Evolutionary conservation across 2,329 filamentous ascomycete species (phyloP).

Genomic region (Phaeophleospora eucalypticola): DNA sequence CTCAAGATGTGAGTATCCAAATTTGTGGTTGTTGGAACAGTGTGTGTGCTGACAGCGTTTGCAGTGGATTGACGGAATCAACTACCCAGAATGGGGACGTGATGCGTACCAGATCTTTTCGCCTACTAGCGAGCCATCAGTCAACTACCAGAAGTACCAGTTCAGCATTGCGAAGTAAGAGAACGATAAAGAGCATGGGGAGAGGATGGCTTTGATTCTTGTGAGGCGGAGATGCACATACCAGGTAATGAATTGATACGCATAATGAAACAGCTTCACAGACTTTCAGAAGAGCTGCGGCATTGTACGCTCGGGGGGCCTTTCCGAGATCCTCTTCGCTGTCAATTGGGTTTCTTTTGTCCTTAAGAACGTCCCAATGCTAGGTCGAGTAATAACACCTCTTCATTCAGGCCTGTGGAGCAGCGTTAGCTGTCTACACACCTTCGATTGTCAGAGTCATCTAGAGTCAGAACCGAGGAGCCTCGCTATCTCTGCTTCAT

Average conservation of each 20-base stretch:
- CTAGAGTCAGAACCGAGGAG: too few relatives aligned
- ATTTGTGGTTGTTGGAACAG: constrained; percentile 52
- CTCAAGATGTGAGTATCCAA: constrained; percentile 27
- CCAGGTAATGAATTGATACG: neutral
- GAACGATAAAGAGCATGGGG: neutral
- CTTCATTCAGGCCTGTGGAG: too few relatives aligned
- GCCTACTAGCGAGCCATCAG: constrained; percentile 30
- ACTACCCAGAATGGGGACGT: constrained; percentile 86
- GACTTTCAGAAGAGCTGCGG: too few relatives aligned
- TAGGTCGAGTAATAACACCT: too few relatives aligned
- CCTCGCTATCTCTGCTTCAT: too few relatives aligned
- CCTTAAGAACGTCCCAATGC: too few relatives aligned
- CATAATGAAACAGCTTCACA: neutral
- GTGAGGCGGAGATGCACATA: neutral
- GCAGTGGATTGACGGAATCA: constrained; percentile 82
- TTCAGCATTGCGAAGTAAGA: constrained; percentile 12
- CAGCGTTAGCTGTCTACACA: too few relatives aligned
- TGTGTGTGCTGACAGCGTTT: constrained; percentile 42
- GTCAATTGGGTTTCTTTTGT: too few relatives aligned
- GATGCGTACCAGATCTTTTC: constrained; percentile 49
- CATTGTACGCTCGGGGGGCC: too few relatives aligned
- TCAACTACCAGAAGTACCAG: constrained; percentile 23
- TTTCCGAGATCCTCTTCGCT: too few relatives aligned
- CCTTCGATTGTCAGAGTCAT: too few relatives aligned
- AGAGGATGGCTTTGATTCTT: neutral